Base-by-base conservation (phyloP, 768 basidiomycete genomes). In the Mycena floridula region DNA sequence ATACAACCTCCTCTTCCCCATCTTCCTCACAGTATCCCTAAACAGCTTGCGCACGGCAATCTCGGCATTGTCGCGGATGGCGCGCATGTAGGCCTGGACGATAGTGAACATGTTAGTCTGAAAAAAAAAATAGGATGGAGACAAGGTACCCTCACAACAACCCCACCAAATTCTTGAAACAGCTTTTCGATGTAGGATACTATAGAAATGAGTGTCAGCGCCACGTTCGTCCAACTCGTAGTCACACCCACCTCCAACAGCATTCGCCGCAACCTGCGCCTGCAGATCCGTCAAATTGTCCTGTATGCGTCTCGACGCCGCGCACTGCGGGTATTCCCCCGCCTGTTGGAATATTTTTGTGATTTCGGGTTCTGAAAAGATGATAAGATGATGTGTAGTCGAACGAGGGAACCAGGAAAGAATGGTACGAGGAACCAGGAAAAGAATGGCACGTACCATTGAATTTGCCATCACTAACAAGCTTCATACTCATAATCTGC, bases 51-150 rank as follows among this genome's bases (percentile, higher is more conserved):
- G n/a, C 28, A 32, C 28, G 9, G 28, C 16, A 32, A 61, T 35
- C 61, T 65, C 12, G 49, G 52, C 12, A 59, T 64, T 24, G 58
- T 66, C 23, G 63, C 60, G 7, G 61, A 59, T 55, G 50, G 50
- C 44, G 21, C 37, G 46, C 25, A 23, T 12, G 18, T 15, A n/a
- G n/a, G n/a, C n/a, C n/a, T n/a, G n/a, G n/a, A n/a, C n/a, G n/a
- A n/a, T n/a, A n/a, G n/a, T n/a, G n/a, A n/a, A n/a, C n/a, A n/a
- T n/a, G n/a, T n/a, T n/a, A n/a, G n/a, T n/a, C n/a, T n/a, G n/a
- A n/a, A n/a, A n/a, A n/a, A n/a, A n/a, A n/a, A n/a, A n/a, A n/a
- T n/a, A n/a, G n/a, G n/a, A n/a, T n/a, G n/a, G n/a, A n/a, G n/a
- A n/a, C n/a, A n/a, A n/a, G n/a, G n/a, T n/a, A n/a, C n/a, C n/a